A percentile compares a stretch with the other conserved stretches of the same genome.
phyloP scores from a whole-genome alignment of 2,329 filamentous ascomycete species.

The Bipolaris zeicola region DNA sequence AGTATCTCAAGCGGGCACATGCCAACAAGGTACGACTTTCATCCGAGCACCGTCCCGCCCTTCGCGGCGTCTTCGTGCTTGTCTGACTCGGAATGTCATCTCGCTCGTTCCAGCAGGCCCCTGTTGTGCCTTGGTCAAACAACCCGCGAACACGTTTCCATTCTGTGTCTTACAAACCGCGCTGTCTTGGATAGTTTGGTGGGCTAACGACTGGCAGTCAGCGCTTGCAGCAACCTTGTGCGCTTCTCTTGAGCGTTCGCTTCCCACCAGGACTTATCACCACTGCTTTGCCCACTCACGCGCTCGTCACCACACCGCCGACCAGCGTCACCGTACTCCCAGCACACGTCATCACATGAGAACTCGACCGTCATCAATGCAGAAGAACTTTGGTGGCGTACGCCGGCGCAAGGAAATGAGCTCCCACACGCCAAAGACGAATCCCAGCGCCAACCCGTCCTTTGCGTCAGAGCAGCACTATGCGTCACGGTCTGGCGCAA shows the following conservation, averaged over 20 bases:
- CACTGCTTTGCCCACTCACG: constrained; percentile 27
- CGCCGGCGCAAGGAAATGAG: constrained; percentile 37
- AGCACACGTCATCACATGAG: constrained; percentile 32
- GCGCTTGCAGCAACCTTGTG: constrained; percentile 39
- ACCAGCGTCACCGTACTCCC: constrained; percentile 19
- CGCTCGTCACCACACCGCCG: constrained; percentile 18
- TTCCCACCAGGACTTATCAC: constrained; percentile 33
- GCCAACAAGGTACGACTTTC: constrained; percentile 40
- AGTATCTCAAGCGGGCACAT: constrained; percentile 34
- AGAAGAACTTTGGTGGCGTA: constrained; percentile 28
- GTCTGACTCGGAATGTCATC: constrained; percentile 42
- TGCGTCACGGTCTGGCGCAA: constrained; percentile 22
- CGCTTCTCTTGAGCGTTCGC: constrained; percentile 37
- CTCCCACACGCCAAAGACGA: constrained; percentile 37
- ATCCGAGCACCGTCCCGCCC: constrained; percentile 31
- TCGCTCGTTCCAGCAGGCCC: constrained; percentile 39
- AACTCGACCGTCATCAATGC: constrained; percentile 24
- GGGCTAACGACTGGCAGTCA: constrained; percentile 46
- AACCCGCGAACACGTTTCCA: constrained; percentile 45
- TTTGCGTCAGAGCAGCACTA: constrained; percentile 27
- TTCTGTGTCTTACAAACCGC: constrained; percentile 48
- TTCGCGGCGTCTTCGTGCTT: constrained; percentile 31
- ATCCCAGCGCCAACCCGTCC: constrained; percentile 33
- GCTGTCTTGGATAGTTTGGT: constrained; percentile 45
- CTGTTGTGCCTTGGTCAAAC: constrained; percentile 42